phyloP scores from a whole-genome alignment of 306 rosid genomes.

The Rubus parviflorus region DNA sequence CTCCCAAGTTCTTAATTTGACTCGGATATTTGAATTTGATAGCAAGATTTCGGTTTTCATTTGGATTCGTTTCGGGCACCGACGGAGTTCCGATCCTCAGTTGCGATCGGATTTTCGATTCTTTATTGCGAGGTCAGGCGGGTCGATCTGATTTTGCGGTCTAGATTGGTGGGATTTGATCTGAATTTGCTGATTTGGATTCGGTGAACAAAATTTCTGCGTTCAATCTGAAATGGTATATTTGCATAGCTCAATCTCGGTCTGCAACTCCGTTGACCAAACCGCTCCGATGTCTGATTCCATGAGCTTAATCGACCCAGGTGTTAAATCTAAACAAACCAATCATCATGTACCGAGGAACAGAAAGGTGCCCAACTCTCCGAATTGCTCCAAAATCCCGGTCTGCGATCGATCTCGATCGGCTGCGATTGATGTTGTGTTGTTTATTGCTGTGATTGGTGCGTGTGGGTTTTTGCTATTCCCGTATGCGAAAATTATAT shows the following conservation, averaged over 20 bases:
- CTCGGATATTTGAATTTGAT: conserved; percentile 18
- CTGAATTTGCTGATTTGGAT: conserved; percentile 39
- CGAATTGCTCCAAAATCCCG: conserved; percentile 50
- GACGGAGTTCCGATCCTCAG: conserved; percentile 35
- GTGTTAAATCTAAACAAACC: conserved; percentile 50
- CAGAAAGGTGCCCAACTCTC: conserved; percentile 44
- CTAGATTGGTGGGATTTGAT: conserved; percentile 39
- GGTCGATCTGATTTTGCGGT: conserved; percentile 51
- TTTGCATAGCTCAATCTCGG: conserved; percentile 85
- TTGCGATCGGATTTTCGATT: background rate
- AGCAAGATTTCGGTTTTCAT: background rate
- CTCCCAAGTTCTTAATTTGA: conserved; percentile 20
- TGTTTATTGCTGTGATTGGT: conserved; percentile 63
- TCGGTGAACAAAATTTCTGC: background rate
- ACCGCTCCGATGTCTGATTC: conserved; percentile 57
- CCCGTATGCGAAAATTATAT: conserved; percentile 57
- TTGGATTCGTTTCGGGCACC: conserved; percentile 37
- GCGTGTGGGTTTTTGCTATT: conserved; percentile 66
- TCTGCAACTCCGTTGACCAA: conserved; percentile 91
- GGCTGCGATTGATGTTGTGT: conserved; percentile 64
- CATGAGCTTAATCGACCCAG: conserved; percentile 42
- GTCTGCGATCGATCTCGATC: conserved; percentile 81
- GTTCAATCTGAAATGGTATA: conserved; percentile 82
- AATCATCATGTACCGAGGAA: conserved; percentile 32
- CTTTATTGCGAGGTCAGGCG: conserved; percentile 11